These are phyloP conservation scores for Cryptosporidium canis DNA, from an alignment of 169 alveolate genomes.

Conservation along the genomic window DNA sequence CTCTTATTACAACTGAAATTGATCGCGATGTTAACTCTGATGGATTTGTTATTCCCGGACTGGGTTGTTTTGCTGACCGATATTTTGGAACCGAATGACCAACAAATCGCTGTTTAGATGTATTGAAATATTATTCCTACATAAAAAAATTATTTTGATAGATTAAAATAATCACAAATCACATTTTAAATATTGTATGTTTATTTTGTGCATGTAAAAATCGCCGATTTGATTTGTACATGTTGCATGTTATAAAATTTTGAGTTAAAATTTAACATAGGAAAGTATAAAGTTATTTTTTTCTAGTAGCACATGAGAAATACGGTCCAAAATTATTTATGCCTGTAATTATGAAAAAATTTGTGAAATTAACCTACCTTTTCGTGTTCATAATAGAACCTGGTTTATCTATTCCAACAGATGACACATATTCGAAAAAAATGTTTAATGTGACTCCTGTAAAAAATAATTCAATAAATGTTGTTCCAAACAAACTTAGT, in stretches of 20 bases:
- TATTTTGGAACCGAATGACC: conserved; percentile 71
- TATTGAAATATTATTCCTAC: neutral
- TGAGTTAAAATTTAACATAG: neutral
- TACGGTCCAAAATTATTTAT: too few relatives aligned
- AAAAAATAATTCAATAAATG: neutral
- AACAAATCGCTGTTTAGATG: neutral
- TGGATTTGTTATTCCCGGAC: conserved; percentile 71
- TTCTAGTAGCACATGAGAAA: too few relatives aligned
- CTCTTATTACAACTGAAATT: conserved; percentile 72
- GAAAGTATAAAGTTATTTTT: neutral
- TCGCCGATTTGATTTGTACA: neutral
- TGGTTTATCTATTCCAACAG: conserved; percentile 14
- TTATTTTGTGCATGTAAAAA: neutral
- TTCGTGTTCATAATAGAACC: neutral
- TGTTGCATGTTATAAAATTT: conserved; percentile 6
- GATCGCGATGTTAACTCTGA: conserved; percentile 42
- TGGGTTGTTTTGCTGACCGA: conserved; percentile 73
- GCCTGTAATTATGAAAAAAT: neutral
- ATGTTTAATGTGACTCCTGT: conserved; percentile 32
- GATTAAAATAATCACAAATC: neutral
- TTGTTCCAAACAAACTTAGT: conserved; percentile 6
- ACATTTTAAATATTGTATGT: neutral
- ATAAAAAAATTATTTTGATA: too few relatives aligned
- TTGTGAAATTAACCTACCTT: neutral
- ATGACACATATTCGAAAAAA: conserved; percentile 7